Base-by-base conservation (phyloP, 257 asterid genomes). In the Primulina huaijiensis region DNA sequence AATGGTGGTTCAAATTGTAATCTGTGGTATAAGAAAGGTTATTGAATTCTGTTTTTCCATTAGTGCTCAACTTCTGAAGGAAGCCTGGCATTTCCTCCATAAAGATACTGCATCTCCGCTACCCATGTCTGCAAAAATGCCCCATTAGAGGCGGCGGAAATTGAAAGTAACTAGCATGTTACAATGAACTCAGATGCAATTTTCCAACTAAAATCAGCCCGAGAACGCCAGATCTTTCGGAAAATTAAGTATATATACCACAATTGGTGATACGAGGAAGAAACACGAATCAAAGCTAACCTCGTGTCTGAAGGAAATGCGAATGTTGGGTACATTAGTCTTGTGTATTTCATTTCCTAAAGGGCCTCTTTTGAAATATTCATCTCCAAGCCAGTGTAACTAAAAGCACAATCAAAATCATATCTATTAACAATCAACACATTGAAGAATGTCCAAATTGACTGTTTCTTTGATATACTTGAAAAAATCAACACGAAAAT, bases 301-400 rank as follows among this genome's bases (percentile, higher is more conserved):
- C 96, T 88, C 97, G 14, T 88, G 87, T 84, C 98, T 88, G 81
- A 90, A 92, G 84, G 87, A 81, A 74, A 90, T 85, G 75, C 98
- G 86, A 17, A 78, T 69, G 75, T 88, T 85, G 60, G 98, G 97
- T 57, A 92, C 97, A 58, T 92, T 92, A 53, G 91, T 79, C 87
- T 92, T 92, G 95, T 90, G 98, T 76, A 88, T 90, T 62, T 88
- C 83, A 19, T 92, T 92, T 76, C 88, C 98, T 68, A 57, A 74
- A 21, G 90, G 92, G 20, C 97, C 97, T 68, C 95, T 88, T 68
- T 80, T 78, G 64, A 58, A 90, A 79, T 90, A 90, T 58, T 75
- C 82, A 60, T 80, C 82, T 73, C 98, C 97, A 70, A 85, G 97
- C 98, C 98, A 90, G 70, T 92, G 98, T 65, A 73, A 29, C 98